Conservation (phyloP, 345 rosid genomes). For the Gossypium stocksii region DNA sequence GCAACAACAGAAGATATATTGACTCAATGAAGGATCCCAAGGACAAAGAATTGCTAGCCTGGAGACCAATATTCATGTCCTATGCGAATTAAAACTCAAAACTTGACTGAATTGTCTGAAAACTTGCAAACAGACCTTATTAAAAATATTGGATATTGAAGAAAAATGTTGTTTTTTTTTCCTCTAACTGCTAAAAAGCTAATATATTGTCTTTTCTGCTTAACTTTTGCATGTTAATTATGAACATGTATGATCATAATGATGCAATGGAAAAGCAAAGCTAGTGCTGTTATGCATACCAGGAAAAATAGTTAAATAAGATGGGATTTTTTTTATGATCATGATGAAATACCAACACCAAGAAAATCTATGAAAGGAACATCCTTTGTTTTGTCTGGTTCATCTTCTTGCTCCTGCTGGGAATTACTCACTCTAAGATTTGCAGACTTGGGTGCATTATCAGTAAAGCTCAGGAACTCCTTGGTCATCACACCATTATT, state of each 20-base stretch:
- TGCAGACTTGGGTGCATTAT: conserved; percentile 15
- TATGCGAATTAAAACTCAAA: not conserved
- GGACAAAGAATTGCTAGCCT: conserved; percentile 3
- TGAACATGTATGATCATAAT: not conserved
- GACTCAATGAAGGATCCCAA: conserved; percentile 2
- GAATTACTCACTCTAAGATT: conserved; percentile 15
- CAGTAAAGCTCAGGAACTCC: conserved; percentile 19
- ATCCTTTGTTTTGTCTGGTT: conserved; percentile 26
- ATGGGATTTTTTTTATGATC: conserved; percentile 14
- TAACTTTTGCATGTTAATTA: not conserved
- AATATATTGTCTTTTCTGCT: not conserved
- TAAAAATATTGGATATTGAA: not conserved
- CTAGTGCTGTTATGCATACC: not conserved
- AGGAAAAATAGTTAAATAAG: conserved; percentile 22
- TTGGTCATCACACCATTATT: conserved; percentile 21
- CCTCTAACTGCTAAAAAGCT: not conserved
- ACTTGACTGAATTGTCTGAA: not conserved
- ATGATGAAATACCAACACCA: conserved; percentile 67
- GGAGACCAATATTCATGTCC: not conserved
- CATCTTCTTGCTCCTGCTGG: conserved; percentile 32
- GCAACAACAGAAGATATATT: not conserved
- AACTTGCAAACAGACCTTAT: not conserved
- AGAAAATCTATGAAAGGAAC: conserved; percentile 67
- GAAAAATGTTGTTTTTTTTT: not conserved
- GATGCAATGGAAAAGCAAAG: not conserved